Conservation (phyloP, 2,329 filamentous ascomycete genomes). For the Atkinsonella texensis region DNA sequence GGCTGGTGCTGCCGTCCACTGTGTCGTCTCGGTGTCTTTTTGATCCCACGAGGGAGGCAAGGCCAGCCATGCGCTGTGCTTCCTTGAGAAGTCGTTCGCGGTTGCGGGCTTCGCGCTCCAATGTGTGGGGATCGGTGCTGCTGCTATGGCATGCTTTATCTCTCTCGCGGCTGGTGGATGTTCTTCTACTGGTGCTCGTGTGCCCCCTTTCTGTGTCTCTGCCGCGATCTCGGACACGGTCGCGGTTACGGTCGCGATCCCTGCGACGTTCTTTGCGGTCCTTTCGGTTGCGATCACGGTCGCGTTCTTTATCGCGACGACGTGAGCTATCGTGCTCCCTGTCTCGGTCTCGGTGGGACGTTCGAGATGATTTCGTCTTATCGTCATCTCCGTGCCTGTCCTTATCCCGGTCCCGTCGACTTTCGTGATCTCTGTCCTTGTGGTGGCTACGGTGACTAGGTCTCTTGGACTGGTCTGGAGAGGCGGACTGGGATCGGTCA, state of each 20-base stretch:
- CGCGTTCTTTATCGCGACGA: constrained; percentile 22
- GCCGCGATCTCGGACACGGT: constrained; percentile 11
- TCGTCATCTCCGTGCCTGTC: constrained; percentile 32
- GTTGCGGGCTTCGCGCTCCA: constrained; percentile 56
- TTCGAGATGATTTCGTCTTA: constrained; percentile 25
- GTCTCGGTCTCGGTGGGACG: constrained; percentile 29
- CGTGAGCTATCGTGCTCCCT: constrained; percentile 27
- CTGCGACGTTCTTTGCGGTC: constrained; percentile 25
- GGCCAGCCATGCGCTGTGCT: constrained; percentile 49
- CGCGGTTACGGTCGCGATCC: constrained; percentile 16
- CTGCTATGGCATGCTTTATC: constrained; percentile 18
- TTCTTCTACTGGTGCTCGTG: constrained; percentile 22
- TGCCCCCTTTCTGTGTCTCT: constrained; percentile 15
- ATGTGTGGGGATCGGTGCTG: constrained; percentile 47
- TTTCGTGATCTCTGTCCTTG: constrained; percentile 39
- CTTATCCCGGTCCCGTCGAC: constrained; percentile 31
- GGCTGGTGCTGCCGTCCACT: constrained; percentile 23
- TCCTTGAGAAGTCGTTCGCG: constrained; percentile 57
- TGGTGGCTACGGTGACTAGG: constrained; percentile 51
- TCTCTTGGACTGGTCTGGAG: constrained; percentile 45
- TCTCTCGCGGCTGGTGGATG: constrained; percentile 23
- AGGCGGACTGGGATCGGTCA: constrained; percentile 52
- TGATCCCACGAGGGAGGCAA: constrained; percentile 32
- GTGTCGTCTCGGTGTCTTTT: constrained; percentile 40
- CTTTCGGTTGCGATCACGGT: constrained; percentile 23